These are phyloP conservation scores for Petasospora rhodanensis DNA, from an alignment of 1,139 yeast species.

Conservation along the genomic window DNA sequence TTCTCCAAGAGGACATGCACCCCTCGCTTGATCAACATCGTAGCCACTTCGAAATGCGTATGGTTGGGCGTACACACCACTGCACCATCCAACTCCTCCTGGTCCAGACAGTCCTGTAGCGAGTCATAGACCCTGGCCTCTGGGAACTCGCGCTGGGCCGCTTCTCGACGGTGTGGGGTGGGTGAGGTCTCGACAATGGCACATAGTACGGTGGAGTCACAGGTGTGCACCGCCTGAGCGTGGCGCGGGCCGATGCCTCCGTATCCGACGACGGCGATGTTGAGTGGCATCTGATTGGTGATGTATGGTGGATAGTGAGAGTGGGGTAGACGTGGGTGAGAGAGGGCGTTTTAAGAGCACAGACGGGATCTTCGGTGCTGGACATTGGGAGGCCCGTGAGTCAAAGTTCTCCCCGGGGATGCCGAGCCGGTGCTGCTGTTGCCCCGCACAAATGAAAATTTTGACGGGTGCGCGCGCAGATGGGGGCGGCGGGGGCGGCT, in stretches of 20 bases:
- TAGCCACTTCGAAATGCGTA: conserved; percentile 13
- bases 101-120: conserved; percentile 4
- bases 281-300: too few species aligned
- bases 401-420: too few species aligned
- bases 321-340: neutral
- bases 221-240: conserved; percentile 10
- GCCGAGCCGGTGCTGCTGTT: too few species aligned
- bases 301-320: too few species aligned
- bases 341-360: neutral
- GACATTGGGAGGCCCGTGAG: too few species aligned
- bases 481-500: too few species aligned
- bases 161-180: conserved; percentile 3
- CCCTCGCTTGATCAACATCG: conserved; percentile 6
- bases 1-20: conserved; percentile 17
- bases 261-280: conserved; percentile 14
- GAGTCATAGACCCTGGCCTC: conserved; percentile 4
- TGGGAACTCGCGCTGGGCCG: conserved; percentile 8
- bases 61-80: conserved; percentile 19
- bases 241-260: conserved; percentile 19
- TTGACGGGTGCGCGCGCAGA: too few species aligned
- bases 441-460: too few species aligned
- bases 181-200: conserved; percentile 14
- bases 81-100: conserved; percentile 13
- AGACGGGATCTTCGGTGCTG: too few species aligned
- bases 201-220: conserved; percentile 10